phyloP scores from a whole-genome alignment of 176 grass and related monocot species.

The Triticum urartu region DNA sequence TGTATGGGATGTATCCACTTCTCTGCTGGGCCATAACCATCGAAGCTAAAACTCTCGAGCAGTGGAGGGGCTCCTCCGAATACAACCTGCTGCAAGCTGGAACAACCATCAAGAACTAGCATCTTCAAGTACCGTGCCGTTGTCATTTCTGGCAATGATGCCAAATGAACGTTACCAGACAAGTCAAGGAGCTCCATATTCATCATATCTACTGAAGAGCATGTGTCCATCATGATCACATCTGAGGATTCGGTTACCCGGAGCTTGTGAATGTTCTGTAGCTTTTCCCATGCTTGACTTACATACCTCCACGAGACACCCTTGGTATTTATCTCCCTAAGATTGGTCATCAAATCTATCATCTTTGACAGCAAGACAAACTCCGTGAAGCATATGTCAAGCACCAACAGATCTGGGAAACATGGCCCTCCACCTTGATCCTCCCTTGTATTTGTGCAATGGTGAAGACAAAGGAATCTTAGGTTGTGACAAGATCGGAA shows the following conservation, averaged over 20 bases:
- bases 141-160: background rate
- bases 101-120: constrained; percentile 8
- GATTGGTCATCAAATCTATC: background rate
- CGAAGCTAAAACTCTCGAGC: background rate
- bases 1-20: background rate
- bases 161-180: background rate
- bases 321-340: background rate
- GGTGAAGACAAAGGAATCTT: constrained; percentile 22
- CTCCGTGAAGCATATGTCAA: background rate
- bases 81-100: background rate
- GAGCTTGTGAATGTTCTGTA: background rate
- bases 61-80: background rate
- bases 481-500: constrained; percentile 20
- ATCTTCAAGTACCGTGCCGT: background rate
- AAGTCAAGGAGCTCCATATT: constrained; percentile 12
- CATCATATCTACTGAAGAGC: background rate
- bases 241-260: background rate
- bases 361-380: background rate
- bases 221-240: background rate
- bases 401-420: background rate
- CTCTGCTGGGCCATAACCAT: background rate
- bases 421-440: background rate
- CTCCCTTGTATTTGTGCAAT: background rate
- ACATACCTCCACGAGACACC: background rate
- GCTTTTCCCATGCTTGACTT: background rate